Evolutionary conservation across 176 grass and related monocot genomes (phyloP), one percentile per base, ranked within the genome.

Genomic region (Lolium rigidum): DNA sequence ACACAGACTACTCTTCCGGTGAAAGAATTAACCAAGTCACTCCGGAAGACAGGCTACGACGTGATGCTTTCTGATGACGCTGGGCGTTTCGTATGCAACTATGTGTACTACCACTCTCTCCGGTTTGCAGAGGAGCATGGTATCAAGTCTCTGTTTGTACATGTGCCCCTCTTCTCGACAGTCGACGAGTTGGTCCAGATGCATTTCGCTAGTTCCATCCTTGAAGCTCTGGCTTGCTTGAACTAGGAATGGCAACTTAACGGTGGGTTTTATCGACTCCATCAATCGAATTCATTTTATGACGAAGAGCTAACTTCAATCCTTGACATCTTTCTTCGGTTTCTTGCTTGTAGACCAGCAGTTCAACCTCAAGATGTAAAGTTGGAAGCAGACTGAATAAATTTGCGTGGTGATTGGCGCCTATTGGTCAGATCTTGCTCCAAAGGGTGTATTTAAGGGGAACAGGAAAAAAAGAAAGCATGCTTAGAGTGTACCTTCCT

Each of bases 51-150:
- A 56, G 96, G 94, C 66, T 94, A 98, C 47, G 96, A 98, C 41
- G 96, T 94, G 50, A 70, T 89, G 81, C 84, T 86, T 49, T 98
- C 96, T 49, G 88, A 95, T 60, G 96, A 98, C 2, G 93, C 96
- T n/a, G 96, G 90, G 22, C 82, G 93, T 55, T 98, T 95, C 26
- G 94, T 98, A 43, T 98, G 96, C 88, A 98, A 98, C 79, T 98
- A 92, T 41, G 92, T 95, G 79, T 98, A 98, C 76, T 98, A 98
- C 78, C 94, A 92, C 60, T 98, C 96, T 5, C 93, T 98, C 80
- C 86, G 90, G 88, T 98, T 98, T 11, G 86, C 86, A 2, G 96
- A 95, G 83, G 88, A 95, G 68, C 85, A 92, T 1, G 80, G 90
- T 43, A 94, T 98, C 46, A 88, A 95, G 63, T 98, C 96, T 35